These are phyloP conservation scores for Trypanosoma lewisi DNA, from an alignment of 208 protist species.

Conservation along the genomic window DNA sequence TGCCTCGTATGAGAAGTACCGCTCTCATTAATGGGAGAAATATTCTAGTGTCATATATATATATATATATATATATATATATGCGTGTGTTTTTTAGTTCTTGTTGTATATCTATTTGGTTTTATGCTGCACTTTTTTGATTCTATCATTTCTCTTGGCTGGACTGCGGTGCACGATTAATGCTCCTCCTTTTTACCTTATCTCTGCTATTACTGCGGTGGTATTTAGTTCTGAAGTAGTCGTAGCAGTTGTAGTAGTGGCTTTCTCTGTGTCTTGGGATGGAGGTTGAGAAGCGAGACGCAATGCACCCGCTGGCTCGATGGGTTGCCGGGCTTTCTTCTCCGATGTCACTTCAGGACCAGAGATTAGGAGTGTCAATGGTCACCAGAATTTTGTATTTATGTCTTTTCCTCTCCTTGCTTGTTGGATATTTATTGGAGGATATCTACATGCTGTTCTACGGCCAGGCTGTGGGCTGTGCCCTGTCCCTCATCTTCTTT, in stretches of 20 bases:
- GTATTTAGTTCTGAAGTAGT: not conserved
- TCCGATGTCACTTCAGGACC: conserved; percentile 81
- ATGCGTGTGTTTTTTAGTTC: not conserved
- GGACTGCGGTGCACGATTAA: not conserved
- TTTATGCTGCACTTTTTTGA: conserved; percentile 14
- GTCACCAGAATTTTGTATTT: conserved; percentile 46
- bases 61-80: no score
- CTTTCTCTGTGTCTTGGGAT: not conserved
- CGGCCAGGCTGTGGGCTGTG: conserved; percentile 30
- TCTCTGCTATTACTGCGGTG: not conserved
- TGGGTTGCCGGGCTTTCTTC: conserved; percentile 60
- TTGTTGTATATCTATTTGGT: conserved; percentile 20
- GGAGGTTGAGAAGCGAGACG: not conserved
- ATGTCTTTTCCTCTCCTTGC: conserved; percentile 46
- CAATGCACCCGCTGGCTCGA: conserved; percentile 56
- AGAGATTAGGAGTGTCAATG: conserved; percentile 31
- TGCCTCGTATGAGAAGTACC: conserved; percentile 35
- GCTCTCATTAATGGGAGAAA: not conserved
- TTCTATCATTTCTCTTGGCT: conserved; percentile 12
- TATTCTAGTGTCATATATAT: not conserved
- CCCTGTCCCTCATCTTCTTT: conserved; percentile 47
- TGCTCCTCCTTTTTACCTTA: not conserved
- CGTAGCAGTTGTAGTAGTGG: not conserved
- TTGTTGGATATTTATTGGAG: conserved; percentile 53
- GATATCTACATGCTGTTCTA: conserved; percentile 51